Conservation (phyloP, 2,329 filamentous ascomycete species). For the Hymenoscyphus repandus region DNA sequence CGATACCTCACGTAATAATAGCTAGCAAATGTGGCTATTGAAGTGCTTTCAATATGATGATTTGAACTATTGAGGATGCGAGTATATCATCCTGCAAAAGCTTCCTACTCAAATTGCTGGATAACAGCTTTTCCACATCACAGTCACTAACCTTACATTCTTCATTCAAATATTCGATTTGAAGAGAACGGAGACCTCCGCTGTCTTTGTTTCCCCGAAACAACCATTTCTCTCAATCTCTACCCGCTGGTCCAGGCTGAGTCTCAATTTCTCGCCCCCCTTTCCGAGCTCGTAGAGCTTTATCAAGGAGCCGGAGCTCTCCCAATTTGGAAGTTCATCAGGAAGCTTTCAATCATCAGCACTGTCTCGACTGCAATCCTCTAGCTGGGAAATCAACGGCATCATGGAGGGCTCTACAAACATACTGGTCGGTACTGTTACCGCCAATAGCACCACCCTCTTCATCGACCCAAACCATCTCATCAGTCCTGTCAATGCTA, state of each 20-base stretch:
- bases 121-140: neutral
- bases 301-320: neutral
- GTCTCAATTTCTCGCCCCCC: constrained; percentile 2
- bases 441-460: neutral
- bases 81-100: neutral
- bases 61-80: neutral
- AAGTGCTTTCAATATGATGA: constrained; percentile 5
- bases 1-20: no score
- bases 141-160: constrained; percentile 1
- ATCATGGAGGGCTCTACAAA: neutral
- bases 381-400: neutral
- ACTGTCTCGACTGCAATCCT: neutral
- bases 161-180: neutral
- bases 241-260: neutral
- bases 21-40: neutral
- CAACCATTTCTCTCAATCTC: neutral
- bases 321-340: neutral
- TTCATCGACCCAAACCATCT: neutral
- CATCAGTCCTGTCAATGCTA: constrained; percentile 26
- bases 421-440: neutral
- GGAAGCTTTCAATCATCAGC: no score
- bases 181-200: neutral
- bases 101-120: neutral
- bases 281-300: neutral
- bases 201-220: constrained; percentile 6